Evolutionary conservation across 73 alveolate species (phyloP).

Genomic region (Paramecium caudatum): DNA sequence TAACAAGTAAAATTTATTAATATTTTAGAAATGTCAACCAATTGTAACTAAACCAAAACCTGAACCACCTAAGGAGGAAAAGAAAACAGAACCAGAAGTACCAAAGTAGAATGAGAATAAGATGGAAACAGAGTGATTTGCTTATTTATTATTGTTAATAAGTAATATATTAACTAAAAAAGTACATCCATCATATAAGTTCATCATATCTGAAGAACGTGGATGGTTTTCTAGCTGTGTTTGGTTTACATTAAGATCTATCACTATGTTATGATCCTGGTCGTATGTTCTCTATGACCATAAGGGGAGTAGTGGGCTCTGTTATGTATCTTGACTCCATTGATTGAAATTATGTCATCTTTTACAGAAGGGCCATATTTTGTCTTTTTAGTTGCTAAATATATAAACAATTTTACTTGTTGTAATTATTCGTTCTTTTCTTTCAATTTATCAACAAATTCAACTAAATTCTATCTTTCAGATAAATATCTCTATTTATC

Average conservation of each 20-base stretch:
- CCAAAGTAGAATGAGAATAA: neutral
- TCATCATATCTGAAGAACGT: slow-evolving; percentile 66
- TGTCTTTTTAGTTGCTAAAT: slow-evolving; percentile 43
- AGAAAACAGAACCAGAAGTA: neutral
- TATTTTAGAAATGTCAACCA: slow-evolving; percentile 53
- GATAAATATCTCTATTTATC: slow-evolving; percentile 27
- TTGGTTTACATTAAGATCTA: slow-evolving; percentile 18
- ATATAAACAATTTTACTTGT: slow-evolving; percentile 3
- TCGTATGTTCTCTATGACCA: slow-evolving; percentile 11
- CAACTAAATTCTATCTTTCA: slow-evolving; percentile 8
- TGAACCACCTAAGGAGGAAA: slow-evolving; percentile 63
- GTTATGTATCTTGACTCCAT: neutral
- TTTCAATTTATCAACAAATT: slow-evolving; percentile 15
- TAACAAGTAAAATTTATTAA: neutral
- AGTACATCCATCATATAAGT: slow-evolving; percentile 11
- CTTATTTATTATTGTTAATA: slow-evolving; percentile 1
- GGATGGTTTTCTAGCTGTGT: slow-evolving; percentile 69
- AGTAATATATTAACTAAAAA: slow-evolving; percentile 14
- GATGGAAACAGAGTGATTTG: slow-evolving; percentile 64
- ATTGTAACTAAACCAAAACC: slow-evolving; percentile 72
- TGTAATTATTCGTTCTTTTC: neutral
- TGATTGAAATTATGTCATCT: slow-evolving; percentile 13
- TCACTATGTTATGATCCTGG: slow-evolving; percentile 54
- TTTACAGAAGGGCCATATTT: neutral
- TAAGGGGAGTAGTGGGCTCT: slow-evolving; percentile 1